Percentiles rank a stretch among this genome's conserved stretches.
These are phyloP conservation scores for Chaetomium fimeti DNA, from an alignment of 495 filamentous ascomycete genomes.

Conservation along the genomic window DNA sequence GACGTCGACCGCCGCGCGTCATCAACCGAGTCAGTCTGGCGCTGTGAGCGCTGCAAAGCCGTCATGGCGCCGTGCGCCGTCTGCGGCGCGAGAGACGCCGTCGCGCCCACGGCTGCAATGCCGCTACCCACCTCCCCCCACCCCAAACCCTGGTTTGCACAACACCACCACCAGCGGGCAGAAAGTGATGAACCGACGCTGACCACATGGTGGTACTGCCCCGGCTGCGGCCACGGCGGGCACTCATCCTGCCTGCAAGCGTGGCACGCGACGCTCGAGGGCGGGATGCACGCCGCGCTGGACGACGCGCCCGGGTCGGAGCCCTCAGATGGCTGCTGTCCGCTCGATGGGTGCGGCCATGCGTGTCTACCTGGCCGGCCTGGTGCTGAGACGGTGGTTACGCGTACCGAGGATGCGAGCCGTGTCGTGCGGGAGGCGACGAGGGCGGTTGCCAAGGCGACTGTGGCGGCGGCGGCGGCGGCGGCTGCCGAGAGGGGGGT, in stretches of 20 bases:
- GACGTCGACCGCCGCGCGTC: conserved; percentile 45
- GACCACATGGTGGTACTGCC: conserved; percentile 66
- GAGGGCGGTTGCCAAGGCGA: conserved; percentile 26
- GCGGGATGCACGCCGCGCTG: conserved; percentile 17
- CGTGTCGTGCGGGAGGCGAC: conserved; percentile 44
- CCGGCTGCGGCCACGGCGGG: conserved; percentile 72
- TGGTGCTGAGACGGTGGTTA: conserved; percentile 44
- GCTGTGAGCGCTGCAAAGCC: conserved; percentile 47
- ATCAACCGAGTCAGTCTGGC: conserved; percentile 45
- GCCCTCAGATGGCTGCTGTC: conserved; percentile 67
- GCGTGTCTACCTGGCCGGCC: conserved; percentile 66
- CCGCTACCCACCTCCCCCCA: conserved; percentile 12
- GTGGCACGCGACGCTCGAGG: conserved; percentile 55
- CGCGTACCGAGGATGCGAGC: conserved; percentile 44
- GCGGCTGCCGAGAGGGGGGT: neutral
- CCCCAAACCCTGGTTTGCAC: no score
- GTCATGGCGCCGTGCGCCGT: conserved; percentile 47
- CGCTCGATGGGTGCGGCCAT: conserved; percentile 69
- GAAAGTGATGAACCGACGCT: neutral
- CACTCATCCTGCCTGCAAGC: conserved; percentile 65
- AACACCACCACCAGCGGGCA: no score
- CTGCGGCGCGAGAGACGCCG: conserved; percentile 41
- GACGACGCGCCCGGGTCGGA: conserved; percentile 37
- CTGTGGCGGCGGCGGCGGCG: conserved; percentile 9
- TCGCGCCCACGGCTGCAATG: conserved; percentile 4